A percentile compares a stretch with the other conserved stretches of the same genome.
Evolutionary conservation across 2,329 filamentous ascomycete species (phyloP).

Genomic region (Raffaelea arxii): DNA sequence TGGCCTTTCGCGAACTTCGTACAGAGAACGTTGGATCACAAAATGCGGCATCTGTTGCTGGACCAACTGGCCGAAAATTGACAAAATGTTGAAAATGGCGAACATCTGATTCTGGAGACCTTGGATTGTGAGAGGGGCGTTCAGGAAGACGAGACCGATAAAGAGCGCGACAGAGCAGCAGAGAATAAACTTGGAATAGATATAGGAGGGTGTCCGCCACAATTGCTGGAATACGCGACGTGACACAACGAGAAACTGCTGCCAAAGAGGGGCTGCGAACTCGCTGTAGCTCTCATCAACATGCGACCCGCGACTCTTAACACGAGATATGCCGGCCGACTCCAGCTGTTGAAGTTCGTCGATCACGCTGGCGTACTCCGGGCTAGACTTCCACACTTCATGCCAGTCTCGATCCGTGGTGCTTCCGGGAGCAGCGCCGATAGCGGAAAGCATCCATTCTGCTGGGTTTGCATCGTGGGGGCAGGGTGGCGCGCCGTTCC

Average conservation of each 20-base stretch:
- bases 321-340: slow-evolving; percentile 9
- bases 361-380: slow-evolving; percentile 46
- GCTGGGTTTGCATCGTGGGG: slow-evolving; percentile 65
- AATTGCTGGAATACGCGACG: slow-evolving; percentile 70
- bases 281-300: slow-evolving; percentile 48
- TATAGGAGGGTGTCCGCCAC: slow-evolving; percentile 83
- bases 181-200: slow-evolving; percentile 70
- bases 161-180: slow-evolving; percentile 60
- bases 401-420: slow-evolving; percentile 57
- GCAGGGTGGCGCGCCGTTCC: slow-evolving; percentile 56
- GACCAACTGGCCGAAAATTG: slow-evolving; percentile 69
- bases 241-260: slow-evolving; percentile 59
- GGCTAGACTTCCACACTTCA: slow-evolving; percentile 48
- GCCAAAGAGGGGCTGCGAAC: slow-evolving; percentile 66
- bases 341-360: slow-evolving; percentile 48
- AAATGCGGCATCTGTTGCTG: slow-evolving; percentile 83
- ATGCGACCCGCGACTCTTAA: slow-evolving; percentile 12
- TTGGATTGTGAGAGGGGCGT: slow-evolving; percentile 60
- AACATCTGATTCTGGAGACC: slow-evolving; percentile 84
- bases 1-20: slow-evolving; percentile 76
- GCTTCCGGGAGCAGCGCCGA: slow-evolving; percentile 55
- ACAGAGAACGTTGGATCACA: slow-evolving; percentile 69
- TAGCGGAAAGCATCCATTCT: slow-evolving; percentile 65
- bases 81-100: slow-evolving; percentile 73
- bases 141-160: slow-evolving; percentile 74